Evolutionary conservation across 805 yeast species (phyloP).

Genomic region (Wickerhamomyces rabaulensis): DNA sequence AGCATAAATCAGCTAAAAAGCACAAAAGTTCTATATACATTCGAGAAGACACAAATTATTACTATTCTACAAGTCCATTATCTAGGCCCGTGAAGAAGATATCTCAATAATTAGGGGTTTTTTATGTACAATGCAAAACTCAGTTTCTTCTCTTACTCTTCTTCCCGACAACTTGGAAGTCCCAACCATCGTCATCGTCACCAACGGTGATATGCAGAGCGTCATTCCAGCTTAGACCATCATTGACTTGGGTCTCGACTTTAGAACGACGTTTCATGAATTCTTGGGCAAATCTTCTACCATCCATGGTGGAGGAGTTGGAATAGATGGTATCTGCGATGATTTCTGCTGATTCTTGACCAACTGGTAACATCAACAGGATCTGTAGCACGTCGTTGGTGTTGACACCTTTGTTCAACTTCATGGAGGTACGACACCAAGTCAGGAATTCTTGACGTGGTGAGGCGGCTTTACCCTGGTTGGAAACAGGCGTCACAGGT

Average conservation of each 20-base stretch:
- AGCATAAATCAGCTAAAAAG: background rate
- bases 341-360: slow-evolving; percentile 68
- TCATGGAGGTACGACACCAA: slow-evolving; percentile 69
- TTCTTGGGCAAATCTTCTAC: slow-evolving; percentile 89
- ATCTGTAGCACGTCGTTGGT: slow-evolving; percentile 75
- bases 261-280: slow-evolving; percentile 71
- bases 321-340: slow-evolving; percentile 90
- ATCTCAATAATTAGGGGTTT: background rate
- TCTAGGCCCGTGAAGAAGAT: too few species aligned
- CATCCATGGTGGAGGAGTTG: slow-evolving; percentile 86
- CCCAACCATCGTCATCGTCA: slow-evolving; percentile 48
- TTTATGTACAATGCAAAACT: background rate
- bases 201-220: slow-evolving; percentile 41
- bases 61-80: background rate
- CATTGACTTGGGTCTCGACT: slow-evolving; percentile 52
- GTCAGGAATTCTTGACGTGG: slow-evolving; percentile 57
- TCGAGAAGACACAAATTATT: background rate
- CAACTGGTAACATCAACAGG: slow-evolving; percentile 73
- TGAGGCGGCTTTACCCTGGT: slow-evolving; percentile 22
- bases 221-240: slow-evolving; percentile 66
- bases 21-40: background rate
- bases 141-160: slow-evolving; percentile 46
- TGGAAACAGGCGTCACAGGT: slow-evolving; percentile 1
- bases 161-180: slow-evolving; percentile 60
- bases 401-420: slow-evolving; percentile 69